Base-by-base conservation (phyloP, 306 rosid species). In the Leucaena leucocephala region DNA sequence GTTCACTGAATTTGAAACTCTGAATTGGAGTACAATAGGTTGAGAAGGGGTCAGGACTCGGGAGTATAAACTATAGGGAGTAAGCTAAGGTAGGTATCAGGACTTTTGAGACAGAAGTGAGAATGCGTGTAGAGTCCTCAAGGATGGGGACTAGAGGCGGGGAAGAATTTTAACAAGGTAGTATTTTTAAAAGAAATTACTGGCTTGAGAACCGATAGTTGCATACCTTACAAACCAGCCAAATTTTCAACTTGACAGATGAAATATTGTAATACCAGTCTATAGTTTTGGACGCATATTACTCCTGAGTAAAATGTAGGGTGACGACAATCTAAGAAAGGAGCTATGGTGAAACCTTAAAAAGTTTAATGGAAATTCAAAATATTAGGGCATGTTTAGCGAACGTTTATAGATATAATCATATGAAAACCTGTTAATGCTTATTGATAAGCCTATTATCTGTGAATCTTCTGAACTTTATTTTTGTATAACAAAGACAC, bases 81-180 rank as follows among this genome's bases (percentile, higher is more conserved):
- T 27, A 64, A 46, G 36, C 39, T 40, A 8, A 38, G 78, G 77
- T 76, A 38, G 78, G 77, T 76, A 54, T 63, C 39, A 19, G 12
- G 71, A 65, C 34, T 54, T 64, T 67, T 45, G 58, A 64, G 19
- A 39, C 35, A 75, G 63, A 39, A 42, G 39, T 72, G 36, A 15
- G 48, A 52, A 35, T 72, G 36, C 52, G 3, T 13, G 63, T 57
- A 19, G 35, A 57, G 34, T 57, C 14, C 8, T 19, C 17, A 9
- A 42, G 33, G 36, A 68, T 19, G 54, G 9, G 6, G 61, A 72
- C 45, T 61, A 72, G 40, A 50, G 12, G 17, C 48, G n/a, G 17
- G 81, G 27, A 27, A 27, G 27, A 27, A 27, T 27, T 27, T 27
- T 27, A 27, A 27, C 27, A 27, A 27, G 27, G 27, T 27, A 0